Percentiles rank a stretch among this genome's conserved stretches.
phyloP scores from a whole-genome alignment of 2,329 filamentous ascomycete genomes.

The Sporothrix schenckii region DNA sequence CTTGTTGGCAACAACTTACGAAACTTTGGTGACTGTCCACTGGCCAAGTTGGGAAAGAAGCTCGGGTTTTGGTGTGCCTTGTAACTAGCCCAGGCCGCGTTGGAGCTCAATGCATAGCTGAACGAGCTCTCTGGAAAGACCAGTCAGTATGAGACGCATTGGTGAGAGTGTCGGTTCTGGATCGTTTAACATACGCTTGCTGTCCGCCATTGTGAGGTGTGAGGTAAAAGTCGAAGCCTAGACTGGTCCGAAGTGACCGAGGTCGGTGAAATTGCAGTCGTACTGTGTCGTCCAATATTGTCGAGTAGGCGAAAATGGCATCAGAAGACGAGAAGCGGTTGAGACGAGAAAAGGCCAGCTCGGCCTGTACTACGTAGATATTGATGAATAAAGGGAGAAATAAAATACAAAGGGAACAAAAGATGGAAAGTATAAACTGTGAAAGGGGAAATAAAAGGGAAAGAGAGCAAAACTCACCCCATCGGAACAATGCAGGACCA shows the following conservation, averaged over 20 bases:
- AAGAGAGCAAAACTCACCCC: constrained; percentile 11
- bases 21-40: constrained; percentile 67
- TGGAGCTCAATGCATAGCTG: constrained; percentile 65
- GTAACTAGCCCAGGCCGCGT: constrained; percentile 70
- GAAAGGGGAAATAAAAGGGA: neutral
- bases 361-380: neutral
- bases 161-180: neutral
- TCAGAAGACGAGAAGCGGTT: neutral
- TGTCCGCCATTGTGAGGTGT: constrained; percentile 26
- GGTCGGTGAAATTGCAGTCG: neutral
- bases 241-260: neutral
- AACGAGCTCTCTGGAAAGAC: constrained; percentile 57
- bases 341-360: neutral
- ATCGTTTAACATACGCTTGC: constrained; percentile 20
- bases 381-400: neutral
- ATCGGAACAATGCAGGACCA: constrained; percentile 6
- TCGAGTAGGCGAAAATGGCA: neutral
- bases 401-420: neutral
- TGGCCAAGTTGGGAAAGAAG: constrained; percentile 69
- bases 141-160: neutral
- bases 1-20: constrained; percentile 44
- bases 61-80: constrained; percentile 67
- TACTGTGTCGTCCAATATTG: neutral
- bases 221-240: neutral
- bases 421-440: neutral